Conservation (phyloP, 73 alveolate species). For the Uronychia binucleata region DNA sequence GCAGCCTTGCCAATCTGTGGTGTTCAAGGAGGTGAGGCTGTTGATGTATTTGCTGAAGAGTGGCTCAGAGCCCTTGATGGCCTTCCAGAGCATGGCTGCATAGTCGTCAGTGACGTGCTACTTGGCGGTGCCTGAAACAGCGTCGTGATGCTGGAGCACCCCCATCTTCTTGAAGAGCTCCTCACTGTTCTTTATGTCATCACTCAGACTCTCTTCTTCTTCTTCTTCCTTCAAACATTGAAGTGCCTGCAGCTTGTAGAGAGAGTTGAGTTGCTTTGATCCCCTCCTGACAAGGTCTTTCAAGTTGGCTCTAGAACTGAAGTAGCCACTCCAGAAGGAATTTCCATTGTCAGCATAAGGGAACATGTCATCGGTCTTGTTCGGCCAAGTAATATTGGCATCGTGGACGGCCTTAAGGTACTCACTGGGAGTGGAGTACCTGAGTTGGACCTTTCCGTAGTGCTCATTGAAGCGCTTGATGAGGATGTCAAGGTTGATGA, state of each 20-base stretch:
- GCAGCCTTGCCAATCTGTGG: neutral
- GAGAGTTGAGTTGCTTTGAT: constrained; percentile 9
- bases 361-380: constrained; percentile 83
- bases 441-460: constrained; percentile 8
- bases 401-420: constrained; percentile 42
- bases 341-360: constrained; percentile 91
- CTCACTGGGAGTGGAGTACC: constrained; percentile 63
- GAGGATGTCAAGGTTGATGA: constrained; percentile 53
- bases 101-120: constrained; percentile 82
- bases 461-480: constrained; percentile 51
- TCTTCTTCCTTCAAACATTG: constrained; percentile 52
- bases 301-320: constrained; percentile 85
- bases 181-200: constrained; percentile 56
- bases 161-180: constrained; percentile 27
- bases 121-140: constrained; percentile 91
- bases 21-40: neutral
- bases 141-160: constrained; percentile 82
- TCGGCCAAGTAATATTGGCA: constrained; percentile 19
- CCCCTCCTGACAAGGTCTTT: constrained; percentile 78
- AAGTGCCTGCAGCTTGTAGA: constrained; percentile 7
- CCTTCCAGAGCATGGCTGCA: constrained; percentile 16
- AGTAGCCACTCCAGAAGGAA: constrained; percentile 96
- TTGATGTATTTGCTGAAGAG: neutral
- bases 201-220: constrained; percentile 33
- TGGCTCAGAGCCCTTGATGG: constrained; percentile 12